phyloP scores from a whole-genome alignment of 352 stramenopile genomes.

The Phytophthora europaea region DNA sequence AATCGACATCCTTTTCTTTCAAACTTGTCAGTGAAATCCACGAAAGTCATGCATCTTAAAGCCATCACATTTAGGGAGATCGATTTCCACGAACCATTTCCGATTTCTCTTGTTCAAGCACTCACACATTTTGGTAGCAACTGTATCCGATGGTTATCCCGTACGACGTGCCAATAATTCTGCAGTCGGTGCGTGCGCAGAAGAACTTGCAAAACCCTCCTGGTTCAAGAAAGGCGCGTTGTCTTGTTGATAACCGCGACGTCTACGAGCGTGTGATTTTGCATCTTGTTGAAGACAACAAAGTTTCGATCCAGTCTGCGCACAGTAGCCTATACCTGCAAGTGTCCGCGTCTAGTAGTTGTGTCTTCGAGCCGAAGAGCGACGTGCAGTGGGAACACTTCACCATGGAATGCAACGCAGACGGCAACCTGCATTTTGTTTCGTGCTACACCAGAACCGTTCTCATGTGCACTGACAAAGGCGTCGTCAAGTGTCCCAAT shows the following conservation, averaged over 20 bases:
- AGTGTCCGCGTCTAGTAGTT: conserved; percentile 6
- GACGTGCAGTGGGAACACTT: conserved; percentile 13
- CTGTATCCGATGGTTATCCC: conserved; percentile 7
- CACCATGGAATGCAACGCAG: conserved; percentile 11
- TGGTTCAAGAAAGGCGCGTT: conserved; percentile 26
- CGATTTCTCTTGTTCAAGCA: background rate
- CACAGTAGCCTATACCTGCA: conserved; percentile 14
- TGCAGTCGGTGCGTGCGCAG: conserved; percentile 23
- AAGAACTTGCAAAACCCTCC: conserved; percentile 32
- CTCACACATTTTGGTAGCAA: background rate
- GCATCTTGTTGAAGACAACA: conserved; percentile 12
- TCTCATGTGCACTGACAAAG: conserved; percentile 8
- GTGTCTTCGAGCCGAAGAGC: conserved; percentile 25
- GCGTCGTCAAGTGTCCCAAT: conserved; percentile 18
- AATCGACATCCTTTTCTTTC: conserved; percentile 39
- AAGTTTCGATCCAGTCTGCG: conserved; percentile 24
- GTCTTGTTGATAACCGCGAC: conserved; percentile 23
- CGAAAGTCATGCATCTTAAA: background rate
- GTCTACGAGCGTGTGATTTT: conserved; percentile 23
- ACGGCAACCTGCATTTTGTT: background rate
- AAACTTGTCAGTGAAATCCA: conserved; percentile 8
- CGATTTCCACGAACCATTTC: background rate
- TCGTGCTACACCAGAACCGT: conserved; percentile 8
- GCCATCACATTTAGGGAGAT: background rate
- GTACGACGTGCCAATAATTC: conserved; percentile 25